These are phyloP conservation scores for Suhomyces choctaworum DNA, from an alignment of 1,139 yeast genomes.

Conservation along the genomic window DNA sequence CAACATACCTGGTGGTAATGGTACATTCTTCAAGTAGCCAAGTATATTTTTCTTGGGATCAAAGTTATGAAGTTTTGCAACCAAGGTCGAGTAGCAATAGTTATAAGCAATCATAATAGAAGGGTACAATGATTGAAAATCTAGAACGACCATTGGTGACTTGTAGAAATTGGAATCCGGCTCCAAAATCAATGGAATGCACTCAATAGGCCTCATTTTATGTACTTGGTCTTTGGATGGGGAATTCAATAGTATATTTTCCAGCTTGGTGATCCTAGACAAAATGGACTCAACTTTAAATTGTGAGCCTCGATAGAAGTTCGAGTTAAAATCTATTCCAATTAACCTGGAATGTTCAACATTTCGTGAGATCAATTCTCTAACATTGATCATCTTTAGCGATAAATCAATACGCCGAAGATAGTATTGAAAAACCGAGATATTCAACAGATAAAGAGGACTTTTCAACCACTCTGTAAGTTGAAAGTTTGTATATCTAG, in stretches of 20 bases:
- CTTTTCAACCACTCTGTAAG: conserved; percentile 53
- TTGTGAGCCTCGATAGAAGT: conserved; percentile 88
- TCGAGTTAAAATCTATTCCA: conserved; percentile 89
- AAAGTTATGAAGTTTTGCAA: conserved; percentile 67
- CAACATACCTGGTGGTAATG: conserved; percentile 58
- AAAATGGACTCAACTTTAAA: conserved; percentile 87
- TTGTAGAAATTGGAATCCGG: conserved; percentile 84
- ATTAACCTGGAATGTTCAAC: conserved; percentile 83
- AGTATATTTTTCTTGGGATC: conserved; percentile 41
- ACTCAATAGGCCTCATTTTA: conserved; percentile 81
- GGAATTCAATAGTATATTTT: conserved; percentile 69
- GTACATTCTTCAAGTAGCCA: conserved; percentile 46
- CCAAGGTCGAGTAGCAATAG: conserved; percentile 83
- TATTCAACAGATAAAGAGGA: conserved; percentile 25
- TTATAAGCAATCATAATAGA: conserved; percentile 90
- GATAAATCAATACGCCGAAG: conserved; percentile 45
- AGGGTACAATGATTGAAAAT: conserved; percentile 92
- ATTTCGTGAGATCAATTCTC: conserved; percentile 69
- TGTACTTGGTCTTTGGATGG: conserved; percentile 84
- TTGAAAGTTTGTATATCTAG: conserved; percentile 54
- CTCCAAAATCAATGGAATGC: conserved; percentile 89
- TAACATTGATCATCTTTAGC: conserved; percentile 53
- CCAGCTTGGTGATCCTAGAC: conserved; percentile 70
- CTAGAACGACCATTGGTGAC: conserved; percentile 85
- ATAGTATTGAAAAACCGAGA: conserved; percentile 53